Base-by-base conservation (phyloP, 164 flowering plant genomes). In the Houttuynia cordata region DNA sequence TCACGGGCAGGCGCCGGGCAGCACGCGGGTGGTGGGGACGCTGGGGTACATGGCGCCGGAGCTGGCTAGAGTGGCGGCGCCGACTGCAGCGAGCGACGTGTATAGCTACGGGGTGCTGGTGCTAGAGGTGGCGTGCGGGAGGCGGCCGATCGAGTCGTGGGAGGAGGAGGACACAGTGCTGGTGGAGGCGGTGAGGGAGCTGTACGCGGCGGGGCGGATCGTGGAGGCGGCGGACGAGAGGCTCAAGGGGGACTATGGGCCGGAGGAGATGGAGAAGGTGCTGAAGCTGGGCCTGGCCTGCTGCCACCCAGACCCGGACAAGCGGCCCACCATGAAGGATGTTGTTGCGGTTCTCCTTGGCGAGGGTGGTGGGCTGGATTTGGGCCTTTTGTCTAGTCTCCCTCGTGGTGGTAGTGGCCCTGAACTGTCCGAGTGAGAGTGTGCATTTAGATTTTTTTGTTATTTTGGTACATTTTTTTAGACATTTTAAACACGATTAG, bases 31-130 rank as follows among this genome's bases (percentile, higher is more conserved):
- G 37, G 98, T 83, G 60, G 98, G 96, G 12, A 91, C 95, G 0
- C 67, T 87, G 4, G 96, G 98, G 61, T 88, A 91, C 72, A 40
- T 91, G 56, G 92, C 98, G 12, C 98, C 98, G 0, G 98, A 91
- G 73, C 51, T 85, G 51, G 91, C 80, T 0, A 70, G 63, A 4
- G 53, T 64, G 61, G 72, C 76, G 4, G 49, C 73, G 0, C 86
- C 94, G 0, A 88, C 88, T 1, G 68, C 74, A 0, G 80, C 83
- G 1, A 83, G 83, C 59, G 98, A 91, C 60, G 95, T 91, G 15
- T 88, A 77, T 62, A 80, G 92, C 64, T 91, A 77, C 65, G 95
- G 98, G 18, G 87, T 87, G 56, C 88, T 88, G 64, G 71, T 85
- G 9, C 59, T 91, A 65, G 96, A 88, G 64, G 88, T 91, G 73